phyloP scores from a whole-genome alignment of 306 rosid genomes.

The Ziziphus jujuba region DNA sequence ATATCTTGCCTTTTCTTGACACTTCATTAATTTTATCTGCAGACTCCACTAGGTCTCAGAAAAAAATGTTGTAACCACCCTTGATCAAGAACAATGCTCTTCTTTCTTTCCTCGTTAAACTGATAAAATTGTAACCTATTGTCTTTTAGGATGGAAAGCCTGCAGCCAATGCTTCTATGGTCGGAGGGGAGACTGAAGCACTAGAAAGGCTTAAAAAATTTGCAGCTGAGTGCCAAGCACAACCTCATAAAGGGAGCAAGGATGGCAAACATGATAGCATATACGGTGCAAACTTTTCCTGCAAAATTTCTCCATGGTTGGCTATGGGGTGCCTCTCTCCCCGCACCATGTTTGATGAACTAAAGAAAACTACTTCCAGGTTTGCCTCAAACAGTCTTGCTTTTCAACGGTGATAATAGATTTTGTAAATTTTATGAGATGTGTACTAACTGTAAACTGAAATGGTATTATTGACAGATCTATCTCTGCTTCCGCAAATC shows the following conservation, averaged over 20 bases:
- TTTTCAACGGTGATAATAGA: conserved; percentile 9
- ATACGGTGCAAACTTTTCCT: conserved; percentile 89
- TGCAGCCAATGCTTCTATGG: conserved; percentile 56
- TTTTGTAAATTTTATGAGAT: conserved; percentile 6
- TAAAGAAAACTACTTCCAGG: conserved; percentile 77
- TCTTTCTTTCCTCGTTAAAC: not conserved
- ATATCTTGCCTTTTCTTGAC: not conserved
- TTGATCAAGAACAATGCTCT: not conserved
- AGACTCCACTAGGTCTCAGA: not conserved
- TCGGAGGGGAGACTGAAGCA: conserved; percentile 97
- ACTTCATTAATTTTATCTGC: not conserved
- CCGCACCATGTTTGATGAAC: conserved; percentile 76
- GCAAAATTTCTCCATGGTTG: conserved; percentile 98
- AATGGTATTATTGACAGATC: conserved; percentile 34
- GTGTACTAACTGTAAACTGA: conserved; percentile 19
- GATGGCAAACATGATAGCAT: conserved; percentile 63
- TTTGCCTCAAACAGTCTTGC: conserved; percentile 24
- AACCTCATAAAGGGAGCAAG: conserved; percentile 59
- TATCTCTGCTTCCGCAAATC: conserved; percentile 53
- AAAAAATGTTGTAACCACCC: not conserved
- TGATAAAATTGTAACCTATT: conserved; percentile 28
- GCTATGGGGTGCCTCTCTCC: conserved; percentile 97
- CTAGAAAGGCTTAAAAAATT: conserved; percentile 69
- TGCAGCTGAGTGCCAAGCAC: conserved; percentile 84
- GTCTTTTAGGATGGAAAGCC: conserved; percentile 64